These are phyloP conservation scores for Citrus medica DNA, from an alignment of 345 rosid genomes.

Conservation along the genomic window DNA sequence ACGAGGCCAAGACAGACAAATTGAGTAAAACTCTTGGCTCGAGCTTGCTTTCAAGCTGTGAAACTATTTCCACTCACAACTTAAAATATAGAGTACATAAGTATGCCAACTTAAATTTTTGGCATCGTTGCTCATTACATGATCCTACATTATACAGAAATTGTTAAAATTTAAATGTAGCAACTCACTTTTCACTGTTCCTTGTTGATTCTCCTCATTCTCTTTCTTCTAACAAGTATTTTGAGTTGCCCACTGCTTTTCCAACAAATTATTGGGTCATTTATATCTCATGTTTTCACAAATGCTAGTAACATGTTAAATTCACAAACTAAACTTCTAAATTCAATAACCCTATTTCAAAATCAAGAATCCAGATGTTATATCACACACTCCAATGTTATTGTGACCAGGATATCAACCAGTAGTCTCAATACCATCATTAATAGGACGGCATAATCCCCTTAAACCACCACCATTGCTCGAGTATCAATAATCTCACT, in stretches of 20 bases:
- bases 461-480: background rate
- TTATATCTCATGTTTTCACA: background rate
- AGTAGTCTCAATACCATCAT: background rate
- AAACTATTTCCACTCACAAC: background rate
- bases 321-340: background rate
- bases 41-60: constrained; percentile 2
- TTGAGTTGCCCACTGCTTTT: background rate
- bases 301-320: background rate
- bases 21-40: background rate
- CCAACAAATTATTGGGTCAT: background rate
- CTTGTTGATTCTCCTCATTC: background rate
- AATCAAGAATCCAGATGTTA: background rate
- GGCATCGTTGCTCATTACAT: background rate
- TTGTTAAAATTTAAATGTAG: background rate
- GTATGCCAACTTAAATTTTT: background rate
- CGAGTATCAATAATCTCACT: background rate
- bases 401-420: background rate
- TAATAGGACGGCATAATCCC: background rate
- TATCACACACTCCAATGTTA: background rate
- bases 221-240: background rate
- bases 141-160: background rate
- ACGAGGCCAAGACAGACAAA: background rate
- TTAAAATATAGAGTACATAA: background rate
- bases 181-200: background rate
- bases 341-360: background rate